Percentiles rank a stretch among this genome's conserved stretches.
Evolutionary conservation across 805 yeast species (phyloP).

Genomic region (Monosporozyma siamensis): DNA sequence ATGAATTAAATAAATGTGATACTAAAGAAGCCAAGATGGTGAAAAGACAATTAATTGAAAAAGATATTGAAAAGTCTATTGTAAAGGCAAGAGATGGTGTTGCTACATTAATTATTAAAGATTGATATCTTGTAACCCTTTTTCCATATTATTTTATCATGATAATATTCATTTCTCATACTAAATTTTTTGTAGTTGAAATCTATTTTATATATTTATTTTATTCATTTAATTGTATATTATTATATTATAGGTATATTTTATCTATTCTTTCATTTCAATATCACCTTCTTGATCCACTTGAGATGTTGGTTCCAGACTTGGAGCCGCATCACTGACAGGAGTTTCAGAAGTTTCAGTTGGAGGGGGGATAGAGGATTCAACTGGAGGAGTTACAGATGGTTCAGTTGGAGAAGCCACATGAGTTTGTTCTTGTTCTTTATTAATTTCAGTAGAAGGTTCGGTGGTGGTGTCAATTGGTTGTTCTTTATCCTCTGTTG

Average conservation of each 20-base stretch:
- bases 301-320: not conserved
- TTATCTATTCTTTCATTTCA: conserved; percentile 9
- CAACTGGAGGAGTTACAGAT: not conserved
- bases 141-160: too few relatives aligned
- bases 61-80: conserved; percentile 39
- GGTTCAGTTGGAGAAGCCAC: not conserved
- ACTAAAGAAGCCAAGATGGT: conserved; percentile 31
- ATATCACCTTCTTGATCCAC: conserved; percentile 14
- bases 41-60: conserved; percentile 36
- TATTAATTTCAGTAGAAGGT: conserved; percentile 5
- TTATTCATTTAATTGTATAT: not conserved
- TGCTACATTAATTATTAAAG: conserved; percentile 44
- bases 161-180: too few relatives aligned
- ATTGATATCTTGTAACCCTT: too few relatives aligned
- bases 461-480: conserved; percentile 2
- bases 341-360: too few relatives aligned
- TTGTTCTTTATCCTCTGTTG: not conserved
- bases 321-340: too few relatives aligned
- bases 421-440: conserved; percentile 1
- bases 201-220: not conserved
- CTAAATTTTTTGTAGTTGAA: too few relatives aligned
- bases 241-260: not conserved
- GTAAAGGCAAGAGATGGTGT: conserved; percentile 51
- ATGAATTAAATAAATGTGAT: conserved; percentile 36
- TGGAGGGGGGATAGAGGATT: not conserved